Conservation (phyloP, 1,284 basidiomycete species). For the Papiliotrema flavescens region DNA sequence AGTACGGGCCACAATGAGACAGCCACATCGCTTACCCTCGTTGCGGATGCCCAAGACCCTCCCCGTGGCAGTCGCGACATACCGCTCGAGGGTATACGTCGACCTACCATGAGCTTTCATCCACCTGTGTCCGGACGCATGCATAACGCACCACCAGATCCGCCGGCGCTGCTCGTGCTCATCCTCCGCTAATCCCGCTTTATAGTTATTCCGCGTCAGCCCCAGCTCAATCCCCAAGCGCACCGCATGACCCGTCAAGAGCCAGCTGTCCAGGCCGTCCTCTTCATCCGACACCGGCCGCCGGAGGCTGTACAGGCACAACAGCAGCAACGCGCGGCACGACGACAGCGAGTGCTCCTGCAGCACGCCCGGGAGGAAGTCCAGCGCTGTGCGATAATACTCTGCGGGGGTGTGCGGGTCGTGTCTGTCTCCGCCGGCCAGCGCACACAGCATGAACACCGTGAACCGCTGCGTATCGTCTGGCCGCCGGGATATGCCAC, state of each 20-base stretch:
- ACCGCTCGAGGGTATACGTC: no score
- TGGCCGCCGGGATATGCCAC: background rate
- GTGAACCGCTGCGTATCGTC: background rate
- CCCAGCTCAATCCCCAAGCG: constrained; percentile 4
- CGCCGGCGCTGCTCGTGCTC: constrained; percentile 3
- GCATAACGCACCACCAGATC: constrained; percentile 1
- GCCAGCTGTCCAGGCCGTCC: constrained; percentile 1
- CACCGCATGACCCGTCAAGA: constrained; percentile 1
- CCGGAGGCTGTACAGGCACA: constrained; percentile 2
- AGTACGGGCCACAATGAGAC: background rate
- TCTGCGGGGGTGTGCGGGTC: constrained; percentile 3
- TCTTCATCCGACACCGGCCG: background rate
- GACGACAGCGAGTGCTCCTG: background rate
- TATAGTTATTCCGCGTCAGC: background rate
- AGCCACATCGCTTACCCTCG: no score
- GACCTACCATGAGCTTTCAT: no score
- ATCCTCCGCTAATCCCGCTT: background rate
- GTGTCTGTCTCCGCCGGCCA: background rate
- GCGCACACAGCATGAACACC: constrained; percentile 6
- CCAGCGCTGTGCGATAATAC: constrained; percentile 4
- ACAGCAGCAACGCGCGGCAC: background rate
- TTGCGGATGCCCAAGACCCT: no score
- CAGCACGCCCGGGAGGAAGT: background rate
- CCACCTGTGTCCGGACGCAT: no score
- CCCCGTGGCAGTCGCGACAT: no score